Evolutionary conservation across 2,329 filamentous ascomycete species (phyloP).

Genomic region (Fusarium haematococcum): DNA sequence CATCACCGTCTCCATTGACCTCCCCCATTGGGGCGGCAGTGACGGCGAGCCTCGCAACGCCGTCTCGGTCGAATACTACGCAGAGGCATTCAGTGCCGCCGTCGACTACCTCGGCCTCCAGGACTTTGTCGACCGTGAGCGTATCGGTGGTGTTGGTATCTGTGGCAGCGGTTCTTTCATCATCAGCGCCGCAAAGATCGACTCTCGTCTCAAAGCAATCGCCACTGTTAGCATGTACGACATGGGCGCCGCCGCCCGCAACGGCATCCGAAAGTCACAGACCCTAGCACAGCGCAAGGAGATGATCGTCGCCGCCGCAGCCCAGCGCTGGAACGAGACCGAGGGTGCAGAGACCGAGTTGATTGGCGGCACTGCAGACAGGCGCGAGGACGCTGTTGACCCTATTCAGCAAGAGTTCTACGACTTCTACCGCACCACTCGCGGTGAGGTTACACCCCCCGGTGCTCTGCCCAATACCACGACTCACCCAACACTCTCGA

Average conservation of each 20-base stretch:
- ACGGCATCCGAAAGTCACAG: background rate
- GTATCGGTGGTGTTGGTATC: slow-evolving; percentile 47
- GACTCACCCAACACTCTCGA: slow-evolving; percentile 47
- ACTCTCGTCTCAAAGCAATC: slow-evolving; percentile 40
- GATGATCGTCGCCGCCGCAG: background rate
- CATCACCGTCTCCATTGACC: background rate
- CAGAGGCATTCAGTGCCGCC: slow-evolving; percentile 47
- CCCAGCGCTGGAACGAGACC: background rate
- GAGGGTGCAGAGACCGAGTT: background rate
- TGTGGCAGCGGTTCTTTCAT: slow-evolving; percentile 47
- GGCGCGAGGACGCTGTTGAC: background rate
- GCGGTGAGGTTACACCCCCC: slow-evolving; percentile 8
- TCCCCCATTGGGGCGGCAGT: background rate
- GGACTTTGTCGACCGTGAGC: slow-evolving; percentile 42
- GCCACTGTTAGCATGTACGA: slow-evolving; percentile 24
- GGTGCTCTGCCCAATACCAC: slow-evolving; percentile 39
- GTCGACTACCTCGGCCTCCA: slow-evolving; percentile 46
- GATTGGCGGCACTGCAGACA: background rate
- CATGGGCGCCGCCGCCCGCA: background rate
- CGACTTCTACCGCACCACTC: slow-evolving; percentile 20
- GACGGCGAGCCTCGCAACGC: slow-evolving; percentile 4
- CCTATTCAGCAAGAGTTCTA: slow-evolving; percentile 11
- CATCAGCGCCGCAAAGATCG: slow-evolving; percentile 51
- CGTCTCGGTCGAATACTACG: slow-evolving; percentile 43
- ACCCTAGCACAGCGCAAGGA: background rate